Evolutionary conservation across 2,329 filamentous ascomycete genomes (phyloP).

Genomic region (Phaeoacremonium minimum): DNA sequence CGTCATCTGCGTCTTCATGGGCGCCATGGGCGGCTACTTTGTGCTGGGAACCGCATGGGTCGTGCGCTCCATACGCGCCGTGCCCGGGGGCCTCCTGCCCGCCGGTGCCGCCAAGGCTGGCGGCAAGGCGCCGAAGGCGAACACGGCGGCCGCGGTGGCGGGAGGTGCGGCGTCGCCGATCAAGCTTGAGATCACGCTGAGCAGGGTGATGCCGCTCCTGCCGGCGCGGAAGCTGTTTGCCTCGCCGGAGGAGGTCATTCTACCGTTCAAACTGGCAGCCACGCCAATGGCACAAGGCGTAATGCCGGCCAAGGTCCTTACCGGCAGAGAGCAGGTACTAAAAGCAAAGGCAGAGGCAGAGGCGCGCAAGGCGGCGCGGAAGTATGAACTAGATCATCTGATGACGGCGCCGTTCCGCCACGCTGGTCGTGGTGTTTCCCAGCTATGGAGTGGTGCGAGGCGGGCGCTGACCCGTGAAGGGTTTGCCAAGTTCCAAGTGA

Average conservation of each 20-base stretch:
- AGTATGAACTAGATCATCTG: constrained; percentile 51
- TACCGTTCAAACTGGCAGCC: constrained; percentile 21
- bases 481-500: constrained; percentile 45
- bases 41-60: constrained; percentile 53
- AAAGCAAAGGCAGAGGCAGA: constrained; percentile 30
- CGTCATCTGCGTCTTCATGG: constrained; percentile 55
- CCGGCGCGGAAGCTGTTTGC: constrained; percentile 36
- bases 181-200: constrained; percentile 47
- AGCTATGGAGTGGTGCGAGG: constrained; percentile 38
- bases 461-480: constrained; percentile 53
- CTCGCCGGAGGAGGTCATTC: constrained; percentile 26
- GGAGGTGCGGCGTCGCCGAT: constrained; percentile 22
- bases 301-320: constrained; percentile 5
- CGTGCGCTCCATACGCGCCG: constrained; percentile 52
- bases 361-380: constrained; percentile 30
- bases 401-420: constrained; percentile 55
- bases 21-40: constrained; percentile 55
- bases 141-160: constrained; percentile 2
- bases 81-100: constrained; percentile 29
- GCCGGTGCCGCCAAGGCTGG: constrained; percentile 1
- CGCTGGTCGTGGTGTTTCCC: constrained; percentile 32
- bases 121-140: constrained; percentile 1
- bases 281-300: constrained; percentile 21
- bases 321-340: constrained; percentile 17
- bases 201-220: constrained; percentile 44